These are phyloP conservation scores for Verticillium albo-atrum DNA, from an alignment of 2,329 filamentous ascomycete genomes.

Conservation along the genomic window DNA sequence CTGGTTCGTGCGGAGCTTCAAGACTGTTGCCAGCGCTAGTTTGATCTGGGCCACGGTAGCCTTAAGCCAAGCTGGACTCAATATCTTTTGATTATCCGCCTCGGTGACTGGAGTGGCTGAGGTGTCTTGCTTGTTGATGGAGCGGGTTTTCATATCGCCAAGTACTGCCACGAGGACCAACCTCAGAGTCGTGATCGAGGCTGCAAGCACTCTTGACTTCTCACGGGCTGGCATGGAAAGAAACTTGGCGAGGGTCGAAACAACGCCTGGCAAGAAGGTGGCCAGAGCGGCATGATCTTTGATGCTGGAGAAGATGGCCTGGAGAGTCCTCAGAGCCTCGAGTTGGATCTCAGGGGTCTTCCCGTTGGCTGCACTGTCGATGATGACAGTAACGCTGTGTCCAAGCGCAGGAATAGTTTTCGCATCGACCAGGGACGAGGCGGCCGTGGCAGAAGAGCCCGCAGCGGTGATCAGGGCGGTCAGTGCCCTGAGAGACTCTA, in stretches of 20 bases:
- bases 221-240: slow-evolving; percentile 62
- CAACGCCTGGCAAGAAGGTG: slow-evolving; percentile 81
- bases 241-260: slow-evolving; percentile 75
- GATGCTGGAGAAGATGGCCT: slow-evolving; percentile 58
- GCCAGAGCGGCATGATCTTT: slow-evolving; percentile 71
- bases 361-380: slow-evolving; percentile 67
- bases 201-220: slow-evolving; percentile 56
- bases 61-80: slow-evolving; percentile 64
- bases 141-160: slow-evolving; percentile 51
- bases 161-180: slow-evolving; percentile 50
- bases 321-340: slow-evolving; percentile 62
- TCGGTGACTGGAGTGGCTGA: slow-evolving; percentile 17
- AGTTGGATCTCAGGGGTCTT: slow-evolving; percentile 64
- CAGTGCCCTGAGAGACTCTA: slow-evolving; percentile 68
- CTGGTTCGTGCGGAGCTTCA: slow-evolving; percentile 70
- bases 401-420: slow-evolving; percentile 73
- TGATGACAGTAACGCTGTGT: slow-evolving; percentile 73
- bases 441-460: slow-evolving; percentile 41
- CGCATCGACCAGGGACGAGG: slow-evolving; percentile 46
- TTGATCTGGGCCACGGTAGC: slow-evolving; percentile 80
- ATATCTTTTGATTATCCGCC: slow-evolving; percentile 29
- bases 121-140: slow-evolving; percentile 24
- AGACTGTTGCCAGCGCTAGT: slow-evolving; percentile 71
- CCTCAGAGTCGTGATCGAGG: slow-evolving; percentile 55
- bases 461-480: slow-evolving; percentile 59